These are phyloP conservation scores for Candida vartiovaarae DNA, from an alignment of 805 yeast genomes.

Conservation along the genomic window DNA sequence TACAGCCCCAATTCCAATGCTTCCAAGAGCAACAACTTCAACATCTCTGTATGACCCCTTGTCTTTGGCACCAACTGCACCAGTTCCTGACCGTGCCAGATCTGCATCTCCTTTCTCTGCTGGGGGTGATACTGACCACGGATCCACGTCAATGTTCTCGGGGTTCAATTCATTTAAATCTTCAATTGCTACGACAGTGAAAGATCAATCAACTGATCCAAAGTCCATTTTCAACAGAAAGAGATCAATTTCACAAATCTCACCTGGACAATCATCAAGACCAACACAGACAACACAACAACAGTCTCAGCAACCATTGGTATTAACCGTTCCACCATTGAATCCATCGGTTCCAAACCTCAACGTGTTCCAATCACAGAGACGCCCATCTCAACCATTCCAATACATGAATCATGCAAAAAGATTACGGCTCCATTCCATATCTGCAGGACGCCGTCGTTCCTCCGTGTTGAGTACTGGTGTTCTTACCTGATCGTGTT, in stretches of 20 bases:
- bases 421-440: conserved; percentile 40
- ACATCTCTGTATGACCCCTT: neutral
- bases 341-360: conserved; percentile 32
- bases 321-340: conserved; percentile 31
- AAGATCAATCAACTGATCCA: neutral
- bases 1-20: conserved; percentile 1
- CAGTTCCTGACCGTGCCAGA: conserved; percentile 1
- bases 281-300: conserved; percentile 4
- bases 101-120: conserved; percentile 6
- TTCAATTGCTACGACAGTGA: neutral
- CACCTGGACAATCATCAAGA: conserved; percentile 10
- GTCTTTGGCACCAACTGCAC: neutral
- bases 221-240: conserved; percentile 6
- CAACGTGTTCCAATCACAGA: conserved; percentile 26
- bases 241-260: conserved; percentile 8
- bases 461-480: conserved; percentile 53
- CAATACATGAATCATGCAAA: conserved; percentile 50
- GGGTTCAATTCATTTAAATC: neutral
- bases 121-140: neutral
- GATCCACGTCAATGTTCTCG: neutral
- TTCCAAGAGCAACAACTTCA: neutral
- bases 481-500: conserved; percentile 56
- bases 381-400: conserved; percentile 27
- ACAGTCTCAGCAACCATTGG: conserved; percentile 13
- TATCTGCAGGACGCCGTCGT: conserved; percentile 42